Conservation (phyloP, 2,329 filamentous ascomycete genomes). For the Xenoacremonium recifei region DNA sequence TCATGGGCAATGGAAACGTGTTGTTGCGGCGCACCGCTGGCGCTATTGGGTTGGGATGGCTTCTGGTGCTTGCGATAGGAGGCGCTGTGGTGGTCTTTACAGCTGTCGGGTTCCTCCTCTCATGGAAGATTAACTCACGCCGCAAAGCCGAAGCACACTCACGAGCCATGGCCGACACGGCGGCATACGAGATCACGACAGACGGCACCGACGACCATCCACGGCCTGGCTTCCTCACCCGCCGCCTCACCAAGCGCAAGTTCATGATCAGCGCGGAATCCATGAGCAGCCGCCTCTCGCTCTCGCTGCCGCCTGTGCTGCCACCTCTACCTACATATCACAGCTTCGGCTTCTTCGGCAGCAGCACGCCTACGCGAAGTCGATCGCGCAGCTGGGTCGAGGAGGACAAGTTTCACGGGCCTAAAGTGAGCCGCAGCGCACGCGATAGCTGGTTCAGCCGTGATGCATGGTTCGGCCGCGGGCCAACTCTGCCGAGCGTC, state of each 20-base stretch:
- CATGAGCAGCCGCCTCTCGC: constrained; percentile 30
- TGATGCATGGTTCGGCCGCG: constrained; percentile 33
- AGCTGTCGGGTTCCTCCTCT: constrained; percentile 40
- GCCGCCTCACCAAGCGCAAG: constrained; percentile 31
- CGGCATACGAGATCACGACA: constrained; percentile 26
- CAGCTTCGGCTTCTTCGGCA: constrained; percentile 27
- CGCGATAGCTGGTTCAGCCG: constrained; percentile 28
- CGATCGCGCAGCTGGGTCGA: constrained; percentile 44
- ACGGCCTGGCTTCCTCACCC: constrained; percentile 18
- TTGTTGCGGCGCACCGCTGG: too few species aligned
- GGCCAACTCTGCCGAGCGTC: constrained; percentile 36
- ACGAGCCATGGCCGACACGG: constrained; percentile 20
- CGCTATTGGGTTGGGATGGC: constrained; percentile 36
- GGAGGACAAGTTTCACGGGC: constrained; percentile 50
- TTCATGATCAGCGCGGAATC: constrained; percentile 22
- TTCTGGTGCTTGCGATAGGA: constrained; percentile 46
- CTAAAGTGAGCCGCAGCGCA: constrained; percentile 33
- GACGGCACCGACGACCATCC: constrained; percentile 16
- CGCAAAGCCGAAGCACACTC: constrained; percentile 14
- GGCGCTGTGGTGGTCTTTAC: constrained; percentile 47
- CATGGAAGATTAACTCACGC: constrained; percentile 33
- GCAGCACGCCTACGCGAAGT: constrained; percentile 24
- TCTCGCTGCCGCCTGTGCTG: constrained; percentile 29
- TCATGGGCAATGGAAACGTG: too few species aligned
- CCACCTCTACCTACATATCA: constrained; percentile 34